Conservation (phyloP, 1,139 yeast genomes). For the Nakaseomyces kungkrabaensis region DNA sequence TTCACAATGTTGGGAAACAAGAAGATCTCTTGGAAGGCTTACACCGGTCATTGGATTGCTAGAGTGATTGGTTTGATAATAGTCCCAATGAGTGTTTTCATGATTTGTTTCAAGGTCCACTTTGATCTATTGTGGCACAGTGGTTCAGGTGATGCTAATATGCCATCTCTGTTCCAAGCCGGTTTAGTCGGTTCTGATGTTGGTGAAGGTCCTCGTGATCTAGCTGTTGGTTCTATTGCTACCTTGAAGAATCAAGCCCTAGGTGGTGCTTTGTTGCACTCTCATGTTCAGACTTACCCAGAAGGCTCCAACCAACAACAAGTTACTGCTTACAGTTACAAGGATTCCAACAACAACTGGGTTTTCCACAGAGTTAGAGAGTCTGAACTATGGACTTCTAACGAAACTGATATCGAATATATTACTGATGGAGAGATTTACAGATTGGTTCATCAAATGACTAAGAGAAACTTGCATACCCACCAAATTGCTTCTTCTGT, state of each 20-base stretch:
- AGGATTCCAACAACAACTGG: constrained; percentile 92
- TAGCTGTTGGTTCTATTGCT: constrained; percentile 70
- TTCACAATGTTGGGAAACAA: constrained; percentile 60
- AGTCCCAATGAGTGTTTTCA: constrained; percentile 53
- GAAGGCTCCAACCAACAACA: constrained; percentile 96
- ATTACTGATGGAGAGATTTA: constrained; percentile 65
- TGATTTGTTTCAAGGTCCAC: constrained; percentile 62
- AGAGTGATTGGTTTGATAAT: constrained; percentile 54
- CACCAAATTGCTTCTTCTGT: constrained; percentile 79
- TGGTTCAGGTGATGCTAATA: constrained; percentile 94
- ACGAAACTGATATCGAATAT: constrained; percentile 43
- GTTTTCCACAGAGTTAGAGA: constrained; percentile 63
- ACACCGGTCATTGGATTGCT: constrained; percentile 54
- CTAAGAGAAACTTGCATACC: constrained; percentile 87
- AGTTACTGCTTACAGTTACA: constrained; percentile 88
- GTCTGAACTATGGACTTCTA: constrained; percentile 39
- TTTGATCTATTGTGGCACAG: constrained; percentile 63
- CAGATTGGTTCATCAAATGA: constrained; percentile 66
- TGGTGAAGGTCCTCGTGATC: constrained; percentile 81
- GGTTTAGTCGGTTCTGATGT: constrained; percentile 72
- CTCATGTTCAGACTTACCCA: constrained; percentile 92
- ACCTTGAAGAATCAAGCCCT: constrained; percentile 88
- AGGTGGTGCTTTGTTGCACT: constrained; percentile 87
- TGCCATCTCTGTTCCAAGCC: constrained; percentile 97
- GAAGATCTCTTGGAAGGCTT: constrained; percentile 40